Percentiles rank a stretch among this genome's conserved stretches.
phyloP scores from a whole-genome alignment of 2,329 filamentous ascomycete genomes.

The Teratosphaeria gauchensis region DNA sequence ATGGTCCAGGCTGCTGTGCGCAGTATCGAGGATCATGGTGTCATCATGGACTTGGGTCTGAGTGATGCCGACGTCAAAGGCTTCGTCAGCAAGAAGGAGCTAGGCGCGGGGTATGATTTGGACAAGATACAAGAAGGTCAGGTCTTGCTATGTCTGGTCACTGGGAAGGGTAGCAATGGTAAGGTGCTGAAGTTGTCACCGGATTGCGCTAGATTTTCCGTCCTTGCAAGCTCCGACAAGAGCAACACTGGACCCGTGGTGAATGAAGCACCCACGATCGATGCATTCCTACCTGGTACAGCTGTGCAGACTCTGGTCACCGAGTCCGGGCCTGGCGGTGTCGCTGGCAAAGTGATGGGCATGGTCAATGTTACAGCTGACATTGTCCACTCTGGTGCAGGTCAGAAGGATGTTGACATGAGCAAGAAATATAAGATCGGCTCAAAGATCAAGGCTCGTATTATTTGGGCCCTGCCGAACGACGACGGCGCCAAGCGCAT shows the following conservation, averaged over 20 bases:
- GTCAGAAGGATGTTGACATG: slow-evolving; percentile 55
- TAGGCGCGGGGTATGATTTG: slow-evolving; percentile 56
- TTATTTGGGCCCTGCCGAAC: slow-evolving; percentile 78
- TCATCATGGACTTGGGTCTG: slow-evolving; percentile 85
- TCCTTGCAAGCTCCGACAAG: slow-evolving; percentile 6
- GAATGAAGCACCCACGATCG: slow-evolving; percentile 72
- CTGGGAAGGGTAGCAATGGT: slow-evolving; percentile 62
- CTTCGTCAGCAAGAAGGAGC: slow-evolving; percentile 77
- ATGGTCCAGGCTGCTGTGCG: slow-evolving; percentile 79
- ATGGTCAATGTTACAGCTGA: slow-evolving; percentile 86
- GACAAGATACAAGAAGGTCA: slow-evolving; percentile 68
- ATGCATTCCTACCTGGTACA: slow-evolving; percentile 85
- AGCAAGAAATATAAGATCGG: slow-evolving; percentile 73
- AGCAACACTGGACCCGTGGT: slow-evolving; percentile 33
- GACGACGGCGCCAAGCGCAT: slow-evolving; percentile 67
- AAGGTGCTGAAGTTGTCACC: slow-evolving; percentile 82
- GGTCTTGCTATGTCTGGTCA: slow-evolving; percentile 75
- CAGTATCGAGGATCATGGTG: slow-evolving; percentile 92
- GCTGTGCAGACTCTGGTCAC: slow-evolving; percentile 75
- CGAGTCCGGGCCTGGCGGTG: slow-evolving; percentile 62
- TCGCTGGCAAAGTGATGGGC: slow-evolving; percentile 85
- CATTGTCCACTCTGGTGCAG: slow-evolving; percentile 72
- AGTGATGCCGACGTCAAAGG: slow-evolving; percentile 59
- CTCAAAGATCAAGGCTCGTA: slow-evolving; percentile 71
- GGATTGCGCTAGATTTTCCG: slow-evolving; percentile 42